Evolutionary conservation across 345 rosid species (phyloP), one percentile per base, ranked within the genome.

Genomic region (Salix caprea): DNA sequence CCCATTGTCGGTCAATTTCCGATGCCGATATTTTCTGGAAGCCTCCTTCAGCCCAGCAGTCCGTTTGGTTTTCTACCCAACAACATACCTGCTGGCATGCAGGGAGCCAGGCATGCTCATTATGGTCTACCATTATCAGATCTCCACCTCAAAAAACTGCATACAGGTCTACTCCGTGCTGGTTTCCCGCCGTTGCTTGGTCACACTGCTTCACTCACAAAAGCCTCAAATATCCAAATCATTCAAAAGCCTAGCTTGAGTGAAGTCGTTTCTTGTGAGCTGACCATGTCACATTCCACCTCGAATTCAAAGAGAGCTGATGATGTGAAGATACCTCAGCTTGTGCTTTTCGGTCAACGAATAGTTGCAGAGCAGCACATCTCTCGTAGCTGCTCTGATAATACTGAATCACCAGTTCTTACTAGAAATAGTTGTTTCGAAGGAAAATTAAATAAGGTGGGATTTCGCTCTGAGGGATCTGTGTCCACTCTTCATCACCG

Each of bases 91-190:
- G 84, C 84, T 73, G 84, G 84, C 84, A 82, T 82, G 78, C 84
- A 82, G 84, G 84, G 84, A 82, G 84, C 84, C 84, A 82, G 84
- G 84, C 84, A 82, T 65, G 81, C 84, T 82, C 73, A 77, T 74
- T 77, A 65, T 58, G 84, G 84, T 64, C 23, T 82, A 74, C 36
- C 81, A 65, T 34, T 78, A 70, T 65, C 81, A 40, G 84, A 82
- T 66, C 69, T 77, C 72, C 81, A 69, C 72, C 62, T 69, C 79
- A 82, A 56, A 23, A 81, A 81, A 70, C 36, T 81, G 62, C 84
- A 77, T 62, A 74, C 78, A 19, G 76, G 81, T 77, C 72, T 73
- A 32, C 30, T 65, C 65, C 60, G 74, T 65, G 76, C 80, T 36
- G 80, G 83, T 76, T 74, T 73, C 64, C 81, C 72, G 14, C 84